Evolutionary conservation across 805 yeast species (phyloP).

Genomic region (Naumovozyma baii): DNA sequence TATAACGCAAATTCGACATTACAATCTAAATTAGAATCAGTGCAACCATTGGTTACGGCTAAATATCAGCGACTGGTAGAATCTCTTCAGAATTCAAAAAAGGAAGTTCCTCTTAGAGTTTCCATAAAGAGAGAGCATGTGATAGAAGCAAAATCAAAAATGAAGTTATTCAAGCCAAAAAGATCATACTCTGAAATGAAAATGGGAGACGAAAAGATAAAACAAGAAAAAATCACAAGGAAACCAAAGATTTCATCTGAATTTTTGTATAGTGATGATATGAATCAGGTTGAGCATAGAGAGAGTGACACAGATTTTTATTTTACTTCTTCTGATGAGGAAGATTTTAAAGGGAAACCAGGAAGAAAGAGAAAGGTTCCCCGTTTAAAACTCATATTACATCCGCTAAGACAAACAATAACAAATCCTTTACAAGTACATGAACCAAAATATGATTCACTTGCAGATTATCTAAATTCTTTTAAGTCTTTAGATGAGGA

Average conservation of each 20-base stretch:
- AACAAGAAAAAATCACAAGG: too few relatives aligned
- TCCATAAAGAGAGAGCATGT: background rate
- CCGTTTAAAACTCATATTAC: constrained; percentile 27
- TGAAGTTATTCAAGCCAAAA: background rate
- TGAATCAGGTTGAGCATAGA: constrained; percentile 1
- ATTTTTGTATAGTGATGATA: background rate
- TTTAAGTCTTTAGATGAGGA: constrained; percentile 56
- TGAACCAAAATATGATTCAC: constrained; percentile 34
- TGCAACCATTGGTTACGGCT: constrained; percentile 3
- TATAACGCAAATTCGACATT: background rate
- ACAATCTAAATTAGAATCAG: constrained; percentile 1
- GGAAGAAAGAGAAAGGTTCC: constrained; percentile 10
- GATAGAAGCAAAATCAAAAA: background rate
- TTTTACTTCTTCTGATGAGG: constrained; percentile 27
- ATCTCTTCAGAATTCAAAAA: background rate
- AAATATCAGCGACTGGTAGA: background rate
- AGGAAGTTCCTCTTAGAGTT: background rate
- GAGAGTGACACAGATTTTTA: constrained; percentile 13
- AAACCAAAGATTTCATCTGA: background rate
- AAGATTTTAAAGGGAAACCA: constrained; percentile 13
- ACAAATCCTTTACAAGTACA: constrained; percentile 54
- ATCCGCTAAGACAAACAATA: constrained; percentile 38
- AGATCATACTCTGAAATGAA: background rate
- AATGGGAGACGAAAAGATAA: background rate
- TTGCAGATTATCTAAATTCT: constrained; percentile 43